Evolutionary conservation across 2,329 filamentous ascomycete species (phyloP).

Genomic region (Colletotrichum tamarilloi): DNA sequence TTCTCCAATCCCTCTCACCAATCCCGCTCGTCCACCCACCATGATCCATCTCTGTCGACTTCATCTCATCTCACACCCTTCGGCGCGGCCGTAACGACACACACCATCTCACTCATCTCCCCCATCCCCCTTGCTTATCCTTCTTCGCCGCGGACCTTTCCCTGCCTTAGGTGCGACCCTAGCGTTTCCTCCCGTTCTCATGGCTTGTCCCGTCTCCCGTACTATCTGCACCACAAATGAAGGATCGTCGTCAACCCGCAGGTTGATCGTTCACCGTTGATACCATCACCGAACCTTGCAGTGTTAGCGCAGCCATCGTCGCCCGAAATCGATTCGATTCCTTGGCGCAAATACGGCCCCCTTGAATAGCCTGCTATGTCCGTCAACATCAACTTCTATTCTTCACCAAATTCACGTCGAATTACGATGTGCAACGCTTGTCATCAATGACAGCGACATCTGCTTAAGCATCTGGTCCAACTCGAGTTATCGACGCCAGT

Average conservation of each 20-base stretch:
- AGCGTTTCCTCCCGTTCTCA: slow-evolving; percentile 11
- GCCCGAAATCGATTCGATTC: slow-evolving; percentile 14
- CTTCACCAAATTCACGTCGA: slow-evolving; percentile 2
- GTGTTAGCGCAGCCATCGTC: slow-evolving; percentile 22
- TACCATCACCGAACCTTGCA: slow-evolving; percentile 35
- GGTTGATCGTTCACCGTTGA: slow-evolving; percentile 33
- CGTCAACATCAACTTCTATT: neutral
- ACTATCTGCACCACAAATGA: slow-evolving; percentile 33
- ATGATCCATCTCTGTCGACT: neutral
- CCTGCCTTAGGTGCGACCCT: slow-evolving; percentile 17
- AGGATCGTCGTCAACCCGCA: slow-evolving; percentile 35
- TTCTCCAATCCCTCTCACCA: neutral
- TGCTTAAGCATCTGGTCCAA: neutral
- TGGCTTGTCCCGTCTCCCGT: slow-evolving; percentile 9
- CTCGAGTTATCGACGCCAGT: neutral
- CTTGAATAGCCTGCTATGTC: neutral
- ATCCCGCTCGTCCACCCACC: neutral
- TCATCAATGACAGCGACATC: slow-evolving; percentile 29
- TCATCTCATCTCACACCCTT: slow-evolving; percentile 26
- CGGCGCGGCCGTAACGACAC: slow-evolving; percentile 14
- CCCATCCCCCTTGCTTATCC: slow-evolving; percentile 11
- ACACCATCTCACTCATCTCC: neutral
- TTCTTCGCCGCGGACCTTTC: neutral
- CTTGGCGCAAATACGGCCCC: slow-evolving; percentile 18
- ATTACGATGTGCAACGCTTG: slow-evolving; percentile 20